Evolutionary conservation across 2,329 filamentous ascomycete species (phyloP).

Genomic region (Aspergillus persii): DNA sequence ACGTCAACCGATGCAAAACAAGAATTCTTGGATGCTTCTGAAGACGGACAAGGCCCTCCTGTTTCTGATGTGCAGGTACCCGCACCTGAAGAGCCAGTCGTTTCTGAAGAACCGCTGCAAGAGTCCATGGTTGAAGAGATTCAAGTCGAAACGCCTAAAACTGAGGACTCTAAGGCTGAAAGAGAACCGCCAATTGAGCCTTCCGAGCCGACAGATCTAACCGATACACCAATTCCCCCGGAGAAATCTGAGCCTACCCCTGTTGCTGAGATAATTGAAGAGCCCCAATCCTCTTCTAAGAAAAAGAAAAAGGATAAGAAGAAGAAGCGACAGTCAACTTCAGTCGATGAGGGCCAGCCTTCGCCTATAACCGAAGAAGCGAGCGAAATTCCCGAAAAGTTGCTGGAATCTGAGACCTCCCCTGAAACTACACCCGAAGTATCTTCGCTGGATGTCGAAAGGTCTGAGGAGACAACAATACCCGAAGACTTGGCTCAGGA

Average conservation of each 20-base stretch:
- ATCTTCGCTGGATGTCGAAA: not conserved
- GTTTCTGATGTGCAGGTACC: not conserved
- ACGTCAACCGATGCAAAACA: not conserved
- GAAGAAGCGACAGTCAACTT: constrained; percentile 22
- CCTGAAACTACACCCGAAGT: not conserved
- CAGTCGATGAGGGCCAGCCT: constrained; percentile 7
- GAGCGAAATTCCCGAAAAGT: not conserved
- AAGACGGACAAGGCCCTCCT: not conserved
- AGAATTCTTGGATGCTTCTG: not conserved
- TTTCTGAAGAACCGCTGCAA: not conserved
- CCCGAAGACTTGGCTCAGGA: constrained; percentile 1
- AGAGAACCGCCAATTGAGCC: not conserved
- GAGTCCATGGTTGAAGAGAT: not conserved
- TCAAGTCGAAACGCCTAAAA: not conserved
- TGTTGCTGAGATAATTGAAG: not conserved
- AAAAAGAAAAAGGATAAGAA: constrained; percentile 35
- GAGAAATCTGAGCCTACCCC: not conserved
- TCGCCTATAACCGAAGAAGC: constrained; percentile 1
- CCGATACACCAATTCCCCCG: not conserved
- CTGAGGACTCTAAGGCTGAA: not conserved
- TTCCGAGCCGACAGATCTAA: not conserved
- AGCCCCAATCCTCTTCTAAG: constrained; percentile 6
- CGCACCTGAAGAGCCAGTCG: not conserved
- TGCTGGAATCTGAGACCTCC: not conserved
- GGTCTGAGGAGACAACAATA: not conserved